Evolutionary conservation across 257 asterid species (phyloP).

Genomic region (Capsicum baccatum): DNA sequence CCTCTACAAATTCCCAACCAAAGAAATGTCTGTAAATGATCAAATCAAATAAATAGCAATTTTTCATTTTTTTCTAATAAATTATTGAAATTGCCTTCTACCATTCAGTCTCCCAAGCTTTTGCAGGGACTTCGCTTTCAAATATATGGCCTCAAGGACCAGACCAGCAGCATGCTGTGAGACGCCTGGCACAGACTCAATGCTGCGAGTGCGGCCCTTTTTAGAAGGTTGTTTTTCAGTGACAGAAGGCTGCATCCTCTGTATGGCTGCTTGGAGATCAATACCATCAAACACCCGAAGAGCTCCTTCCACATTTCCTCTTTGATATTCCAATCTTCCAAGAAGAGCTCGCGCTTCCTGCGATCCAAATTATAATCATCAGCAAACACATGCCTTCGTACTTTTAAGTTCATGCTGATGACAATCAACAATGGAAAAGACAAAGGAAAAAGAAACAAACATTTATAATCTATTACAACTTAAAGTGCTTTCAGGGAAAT

Average conservation of each 20-base stretch:
- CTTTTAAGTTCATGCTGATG: too few relatives aligned
- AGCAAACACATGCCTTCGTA: too few relatives aligned
- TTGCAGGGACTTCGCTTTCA: slow-evolving; percentile 95
- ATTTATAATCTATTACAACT: neutral
- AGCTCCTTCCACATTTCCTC: slow-evolving; percentile 97
- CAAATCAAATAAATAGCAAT: slow-evolving; percentile 36
- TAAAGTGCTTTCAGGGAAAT: neutral
- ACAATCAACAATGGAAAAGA: too few relatives aligned
- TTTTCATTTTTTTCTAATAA: neutral
- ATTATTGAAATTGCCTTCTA: slow-evolving; percentile 40
- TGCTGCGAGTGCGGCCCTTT: slow-evolving; percentile 68
- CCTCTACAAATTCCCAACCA: slow-evolving; percentile 68
- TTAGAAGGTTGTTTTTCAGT: slow-evolving; percentile 71
- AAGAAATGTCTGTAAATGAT: slow-evolving; percentile 38
- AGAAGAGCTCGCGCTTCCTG: slow-evolving; percentile 99
- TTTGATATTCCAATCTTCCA: slow-evolving; percentile 96
- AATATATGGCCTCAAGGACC: slow-evolving; percentile 92
- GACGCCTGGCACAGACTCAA: slow-evolving; percentile 55
- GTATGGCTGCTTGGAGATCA: slow-evolving; percentile 92
- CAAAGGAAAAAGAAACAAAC: too few relatives aligned
- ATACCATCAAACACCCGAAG: slow-evolving; percentile 95
- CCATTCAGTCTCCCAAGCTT: slow-evolving; percentile 88
- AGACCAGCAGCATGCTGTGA: slow-evolving; percentile 90
- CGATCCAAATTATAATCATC: slow-evolving; percentile 37
- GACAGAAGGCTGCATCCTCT: slow-evolving; percentile 71